Percentiles rank a stretch among this genome's conserved stretches.
Conservation (phyloP, 2,329 filamentous ascomycete genomes). For the Aureobasidium sp. region DNA sequence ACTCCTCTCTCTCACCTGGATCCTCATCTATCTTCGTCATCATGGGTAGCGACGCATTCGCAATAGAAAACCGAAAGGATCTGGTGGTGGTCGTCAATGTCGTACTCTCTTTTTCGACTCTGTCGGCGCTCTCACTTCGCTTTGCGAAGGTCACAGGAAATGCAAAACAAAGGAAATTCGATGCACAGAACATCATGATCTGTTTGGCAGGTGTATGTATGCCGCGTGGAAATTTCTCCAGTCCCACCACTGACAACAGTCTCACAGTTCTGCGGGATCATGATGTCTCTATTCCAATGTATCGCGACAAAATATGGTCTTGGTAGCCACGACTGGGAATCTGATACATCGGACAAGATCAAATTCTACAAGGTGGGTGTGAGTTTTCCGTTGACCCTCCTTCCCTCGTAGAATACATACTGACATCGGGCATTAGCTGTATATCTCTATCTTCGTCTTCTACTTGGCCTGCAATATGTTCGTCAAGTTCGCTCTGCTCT, state of each 20-base stretch:
- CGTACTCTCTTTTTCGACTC: neutral
- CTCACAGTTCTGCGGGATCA: slow-evolving; percentile 11
- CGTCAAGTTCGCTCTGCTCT: slow-evolving; percentile 31
- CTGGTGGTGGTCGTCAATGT: slow-evolving; percentile 10
- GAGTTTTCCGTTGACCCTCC: neutral
- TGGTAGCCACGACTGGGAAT: slow-evolving; percentile 10
- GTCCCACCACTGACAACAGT: neutral
- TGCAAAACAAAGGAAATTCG: slow-evolving; percentile 9
- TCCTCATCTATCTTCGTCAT: neutral
- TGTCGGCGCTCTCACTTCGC: neutral
- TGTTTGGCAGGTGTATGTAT: slow-evolving; percentile 5
- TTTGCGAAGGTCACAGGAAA: slow-evolving; percentile 8
- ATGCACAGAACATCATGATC: slow-evolving; percentile 12
- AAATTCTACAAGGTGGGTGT: slow-evolving; percentile 14
- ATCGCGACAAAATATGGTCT: slow-evolving; percentile 14
- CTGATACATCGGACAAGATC: neutral
- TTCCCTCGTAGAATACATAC: neutral
- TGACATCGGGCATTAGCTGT: slow-evolving; percentile 13
- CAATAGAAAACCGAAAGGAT: slow-evolving; percentile 4
- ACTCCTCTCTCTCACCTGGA: neutral
- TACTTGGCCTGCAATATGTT: slow-evolving; percentile 33
- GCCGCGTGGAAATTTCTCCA: neutral
- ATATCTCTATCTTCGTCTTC: slow-evolving; percentile 25
- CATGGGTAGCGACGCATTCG: slow-evolving; percentile 2
- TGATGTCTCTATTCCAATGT: slow-evolving; percentile 14